phyloP scores from a whole-genome alignment of 352 stramenopile species.

The Globisporangium paroecandrum region DNA sequence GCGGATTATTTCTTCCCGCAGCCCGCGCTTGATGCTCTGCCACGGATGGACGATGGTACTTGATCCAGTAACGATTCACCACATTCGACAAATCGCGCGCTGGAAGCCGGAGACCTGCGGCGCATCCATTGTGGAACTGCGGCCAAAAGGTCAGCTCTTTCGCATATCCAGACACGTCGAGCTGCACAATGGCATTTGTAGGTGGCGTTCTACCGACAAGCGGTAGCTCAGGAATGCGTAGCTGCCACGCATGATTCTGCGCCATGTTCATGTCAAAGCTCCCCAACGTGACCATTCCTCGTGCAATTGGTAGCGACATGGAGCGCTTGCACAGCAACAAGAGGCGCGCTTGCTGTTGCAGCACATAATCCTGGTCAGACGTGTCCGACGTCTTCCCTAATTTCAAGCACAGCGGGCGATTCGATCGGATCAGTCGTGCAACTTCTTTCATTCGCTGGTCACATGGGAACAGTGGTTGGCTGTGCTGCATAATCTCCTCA shows the following conservation, averaged over 20 bases:
- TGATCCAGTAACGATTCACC: constrained; percentile 97
- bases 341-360: constrained; percentile 93
- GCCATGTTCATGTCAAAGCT: constrained; percentile 71
- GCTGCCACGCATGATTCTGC: constrained; percentile 78
- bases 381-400: constrained; percentile 61
- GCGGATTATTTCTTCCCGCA: constrained; percentile 7
- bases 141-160: constrained; percentile 95
- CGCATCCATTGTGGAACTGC: constrained; percentile 98
- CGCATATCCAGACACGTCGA: constrained; percentile 88
- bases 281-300: constrained; percentile 97
- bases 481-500: constrained; percentile 46
- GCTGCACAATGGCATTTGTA: constrained; percentile 89
- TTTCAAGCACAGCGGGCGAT: constrained; percentile 63
- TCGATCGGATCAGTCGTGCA: constrained; percentile 73
- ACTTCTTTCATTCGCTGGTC: constrained; percentile 85
- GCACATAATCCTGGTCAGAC: constrained; percentile 69
- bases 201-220: constrained; percentile 93
- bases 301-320: constrained; percentile 90
- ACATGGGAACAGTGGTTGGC: constrained; percentile 57
- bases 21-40: constrained; percentile 22
- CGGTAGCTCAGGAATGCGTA: constrained; percentile 91
- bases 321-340: constrained; percentile 92
- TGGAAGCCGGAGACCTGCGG: constrained; percentile 90
- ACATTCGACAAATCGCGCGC: constrained; percentile 58
- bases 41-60: constrained; percentile 92